Evolutionary conservation across 495 filamentous ascomycete species (phyloP), one percentile per base, ranked within the genome.

Genomic region (Hypomontagnella monticulosa): DNA sequence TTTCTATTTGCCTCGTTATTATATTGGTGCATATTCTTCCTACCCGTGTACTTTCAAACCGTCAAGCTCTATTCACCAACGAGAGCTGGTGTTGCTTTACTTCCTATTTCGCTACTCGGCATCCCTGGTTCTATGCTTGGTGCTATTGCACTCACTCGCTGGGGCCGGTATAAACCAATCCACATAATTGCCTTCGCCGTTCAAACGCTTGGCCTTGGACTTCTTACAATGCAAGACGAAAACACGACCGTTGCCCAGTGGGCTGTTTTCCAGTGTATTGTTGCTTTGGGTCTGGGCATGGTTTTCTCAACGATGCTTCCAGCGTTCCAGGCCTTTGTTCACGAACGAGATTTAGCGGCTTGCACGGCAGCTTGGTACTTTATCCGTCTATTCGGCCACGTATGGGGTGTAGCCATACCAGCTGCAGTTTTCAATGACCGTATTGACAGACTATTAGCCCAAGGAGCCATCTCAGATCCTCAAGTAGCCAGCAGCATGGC

Each of bases 371-470:
- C 75, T 0, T 86, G 74, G 73, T 54, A 65, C 0, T 85, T 85
- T 30, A 16, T 83, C 5, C 76, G 83, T 4, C 70, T 43, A n/a
- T 76, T 85, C 15, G 84, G 82, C 0, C 19, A 44, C 36, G 73
- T 83, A 12, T 85, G 82, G 82, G 82, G 79, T 1, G 76, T 82
- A 0, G 63, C 82, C 0, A 75, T 87, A 15, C 80, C 84, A 0
- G 69, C 75, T 4, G 73, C 77, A 6, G 73, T 85, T 9, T 86
- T 86, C 71, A 83, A 83, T 69, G 74, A 72, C 40, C 73, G 65
- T 5, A 67, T 76, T 32, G 36, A 47, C 8, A 11, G 30, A 11
- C 8, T n/a, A 58, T 19, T 9, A 73, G 6, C 30, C 58, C 4
- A 46, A 27, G 15, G 30, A n/a, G 18, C 37, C n/a, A 18, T 38